phyloP scores from a whole-genome alignment of 2,329 filamentous ascomycete species.

The Didymella segeticola region DNA sequence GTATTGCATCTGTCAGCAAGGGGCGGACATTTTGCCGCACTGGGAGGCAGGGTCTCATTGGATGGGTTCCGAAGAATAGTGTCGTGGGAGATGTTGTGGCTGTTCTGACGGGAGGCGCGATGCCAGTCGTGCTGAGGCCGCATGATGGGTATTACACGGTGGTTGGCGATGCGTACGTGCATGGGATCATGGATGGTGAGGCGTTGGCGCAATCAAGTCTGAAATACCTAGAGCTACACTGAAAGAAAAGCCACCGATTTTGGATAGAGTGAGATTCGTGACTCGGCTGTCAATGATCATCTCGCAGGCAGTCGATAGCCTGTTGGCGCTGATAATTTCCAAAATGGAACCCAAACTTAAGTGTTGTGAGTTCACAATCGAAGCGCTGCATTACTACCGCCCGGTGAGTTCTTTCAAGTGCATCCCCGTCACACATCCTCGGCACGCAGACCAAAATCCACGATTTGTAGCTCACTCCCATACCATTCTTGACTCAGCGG shows the following conservation, averaged over 20 bases:
- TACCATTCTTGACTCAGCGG: too few species aligned
- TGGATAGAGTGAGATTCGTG: too few species aligned
- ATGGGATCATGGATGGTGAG: constrained; percentile 13
- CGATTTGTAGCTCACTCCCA: too few species aligned
- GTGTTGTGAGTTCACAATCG: too few species aligned
- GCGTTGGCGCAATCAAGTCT: neutral
- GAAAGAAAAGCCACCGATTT: neutral
- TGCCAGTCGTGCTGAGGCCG: constrained; percentile 1
- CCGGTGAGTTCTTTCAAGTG: too few species aligned
- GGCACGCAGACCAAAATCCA: too few species aligned
- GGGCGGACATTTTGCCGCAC: constrained; percentile 1
- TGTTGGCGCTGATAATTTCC: too few species aligned
- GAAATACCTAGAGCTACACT: neutral
- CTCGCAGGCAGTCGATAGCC: too few species aligned
- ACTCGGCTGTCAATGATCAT: too few species aligned
- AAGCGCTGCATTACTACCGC: too few species aligned
- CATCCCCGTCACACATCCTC: too few species aligned
- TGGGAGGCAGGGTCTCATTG: neutral
- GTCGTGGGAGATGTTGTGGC: neutral
- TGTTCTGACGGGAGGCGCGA: constrained; percentile 2
- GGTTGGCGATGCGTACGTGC: constrained; percentile 8
- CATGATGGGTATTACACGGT: neutral
- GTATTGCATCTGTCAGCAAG: constrained; percentile 7
- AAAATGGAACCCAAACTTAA: too few species aligned
- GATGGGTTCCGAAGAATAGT: constrained; percentile 10